Base-by-base conservation (phyloP, 1,284 basidiomycete genomes). In the Hymenochaete sp. region DNA sequence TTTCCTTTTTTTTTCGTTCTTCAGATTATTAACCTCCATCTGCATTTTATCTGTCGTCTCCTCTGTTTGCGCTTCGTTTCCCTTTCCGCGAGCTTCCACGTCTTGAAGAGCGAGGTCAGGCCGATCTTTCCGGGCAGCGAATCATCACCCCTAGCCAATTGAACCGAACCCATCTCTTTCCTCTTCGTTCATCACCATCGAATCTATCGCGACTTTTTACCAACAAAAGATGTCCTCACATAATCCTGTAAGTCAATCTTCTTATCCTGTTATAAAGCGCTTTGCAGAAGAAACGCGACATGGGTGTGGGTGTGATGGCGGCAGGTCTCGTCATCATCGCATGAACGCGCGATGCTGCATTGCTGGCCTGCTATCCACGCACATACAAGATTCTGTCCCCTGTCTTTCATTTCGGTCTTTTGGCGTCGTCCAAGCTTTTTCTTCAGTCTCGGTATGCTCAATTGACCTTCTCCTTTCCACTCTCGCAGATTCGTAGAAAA, bases 401-500 rank as follows among this genome's bases (percentile, higher is more conserved):
- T 35, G 14, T n/a, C n/a, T 35, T 13, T 35, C 26, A 2, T 40
- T 22, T 26, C 36, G 11, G 28, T 10, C n/a, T 25, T 14, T 25
- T 42, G 27, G 33, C 42, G 24, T 22, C 37, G 25, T 25, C 11
- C 31, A 36, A 21, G 38, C n/a, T 36, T 14, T 22, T 16, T 10
- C 31, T 29, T 16, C 18, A n/a, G n/a, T n/a, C n/a, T n/a, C n/a
- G n/a, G n/a, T n/a, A n/a, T n/a, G n/a, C n/a, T n/a, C n/a, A n/a
- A n/a, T n/a, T n/a, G n/a, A 16, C 18, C 42, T 45, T n/a, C 36
- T 31, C 9, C 25, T 25, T 24, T 18, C 35, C 24, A 29, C 21
- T 25, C 27, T 16, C 22, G 16, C 27, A 82, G 69, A 81, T 83
- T 62, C 72, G 79, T 65, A 79, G 80, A 62, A 85, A 85, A 62